Evolutionary conservation across 169 alveolate species (phyloP).

Genomic region (Theileria equi): DNA sequence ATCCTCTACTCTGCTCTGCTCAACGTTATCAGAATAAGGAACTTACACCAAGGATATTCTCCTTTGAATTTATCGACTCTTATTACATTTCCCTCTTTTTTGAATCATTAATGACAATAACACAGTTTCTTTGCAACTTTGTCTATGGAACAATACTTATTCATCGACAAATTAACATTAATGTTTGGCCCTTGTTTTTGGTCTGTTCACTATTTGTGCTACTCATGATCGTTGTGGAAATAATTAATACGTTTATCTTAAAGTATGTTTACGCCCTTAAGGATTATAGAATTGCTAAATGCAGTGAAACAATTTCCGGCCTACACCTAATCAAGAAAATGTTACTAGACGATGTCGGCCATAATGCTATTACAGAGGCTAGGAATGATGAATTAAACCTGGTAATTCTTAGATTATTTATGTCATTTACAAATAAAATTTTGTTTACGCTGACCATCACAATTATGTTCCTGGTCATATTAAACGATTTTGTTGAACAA

Average conservation of each 20-base stretch:
- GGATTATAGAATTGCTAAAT: slow-evolving; percentile 10
- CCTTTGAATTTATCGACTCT: slow-evolving; percentile 31
- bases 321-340: slow-evolving; percentile 5
- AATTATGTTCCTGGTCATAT: slow-evolving; percentile 8
- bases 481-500: slow-evolving; percentile 9
- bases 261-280: slow-evolving; percentile 5
- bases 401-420: slow-evolving; percentile 1
- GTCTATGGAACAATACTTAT: not conserved
- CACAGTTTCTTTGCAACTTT: slow-evolving; percentile 10
- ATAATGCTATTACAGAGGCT: slow-evolving; percentile 17
- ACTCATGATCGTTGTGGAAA: slow-evolving; percentile 10
- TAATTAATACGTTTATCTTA: slow-evolving; percentile 8
- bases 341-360: slow-evolving; percentile 45
- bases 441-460: not conserved
- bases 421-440: slow-evolving; percentile 8
- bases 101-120: slow-evolving; percentile 22
- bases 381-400: slow-evolving; percentile 35
- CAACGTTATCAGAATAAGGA: slow-evolving; percentile 42
- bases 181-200: not conserved
- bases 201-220: not conserved
- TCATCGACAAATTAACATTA: not conserved
- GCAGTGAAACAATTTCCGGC: slow-evolving; percentile 3
- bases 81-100: slow-evolving; percentile 18
- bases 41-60: slow-evolving; percentile 34
- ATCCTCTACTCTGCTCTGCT: slow-evolving; percentile 53